Conservation (phyloP, 1,139 yeast genomes). For the Yamadazyma diddensiae region DNA sequence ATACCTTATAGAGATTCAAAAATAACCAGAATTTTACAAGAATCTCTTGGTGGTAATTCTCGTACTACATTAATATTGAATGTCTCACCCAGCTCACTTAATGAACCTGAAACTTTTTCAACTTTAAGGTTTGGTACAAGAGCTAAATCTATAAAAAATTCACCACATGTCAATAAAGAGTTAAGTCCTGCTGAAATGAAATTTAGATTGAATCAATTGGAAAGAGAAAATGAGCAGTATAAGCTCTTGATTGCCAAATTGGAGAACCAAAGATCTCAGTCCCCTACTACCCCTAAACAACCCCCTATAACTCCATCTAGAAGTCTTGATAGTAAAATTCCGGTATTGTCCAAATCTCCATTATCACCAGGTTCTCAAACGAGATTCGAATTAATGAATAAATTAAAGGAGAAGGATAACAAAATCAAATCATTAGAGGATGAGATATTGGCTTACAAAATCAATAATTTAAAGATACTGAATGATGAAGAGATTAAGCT, state of each 20-base stretch:
- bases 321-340: conserved; percentile 12
- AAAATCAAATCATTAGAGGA: conserved; percentile 39
- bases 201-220: conserved; percentile 47
- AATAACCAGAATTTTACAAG: conserved; percentile 78
- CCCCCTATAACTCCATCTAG: conserved; percentile 10
- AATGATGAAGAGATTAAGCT: conserved; percentile 48
- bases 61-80: conserved; percentile 76
- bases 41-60: conserved; percentile 84
- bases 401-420: conserved; percentile 31
- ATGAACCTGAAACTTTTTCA: conserved; percentile 70
- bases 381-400: conserved; percentile 19
- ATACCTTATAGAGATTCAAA: conserved; percentile 83
- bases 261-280: conserved; percentile 37
- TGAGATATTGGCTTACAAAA: conserved; percentile 33
- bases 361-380: conserved; percentile 10
- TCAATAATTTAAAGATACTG: conserved; percentile 30
- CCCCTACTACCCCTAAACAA: background rate
- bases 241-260: conserved; percentile 43
- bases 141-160: conserved; percentile 70
- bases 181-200: conserved; percentile 57
- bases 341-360: conserved; percentile 8
- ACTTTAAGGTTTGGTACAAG: conserved; percentile 79
- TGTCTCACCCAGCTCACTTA: conserved; percentile 65
- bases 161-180: conserved; percentile 68
- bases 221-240: conserved; percentile 44